These are phyloP conservation scores for Brassica cretica DNA, from an alignment of 345 rosid species.

Conservation along the genomic window DNA sequence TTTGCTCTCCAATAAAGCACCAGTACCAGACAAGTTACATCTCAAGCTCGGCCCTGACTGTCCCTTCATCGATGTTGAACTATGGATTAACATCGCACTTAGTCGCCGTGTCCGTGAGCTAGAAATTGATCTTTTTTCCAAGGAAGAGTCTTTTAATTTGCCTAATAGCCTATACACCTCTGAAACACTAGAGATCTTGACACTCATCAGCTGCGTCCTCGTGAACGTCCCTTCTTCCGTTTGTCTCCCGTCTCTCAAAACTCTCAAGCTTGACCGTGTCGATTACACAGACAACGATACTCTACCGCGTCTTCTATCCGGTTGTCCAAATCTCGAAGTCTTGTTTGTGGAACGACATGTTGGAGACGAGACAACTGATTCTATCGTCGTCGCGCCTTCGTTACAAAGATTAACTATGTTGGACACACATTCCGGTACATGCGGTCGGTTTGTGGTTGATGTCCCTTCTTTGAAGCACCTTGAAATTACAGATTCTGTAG, in stretches of 20 bases:
- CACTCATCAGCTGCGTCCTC: background rate
- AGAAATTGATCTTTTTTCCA: background rate
- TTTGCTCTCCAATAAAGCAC: background rate
- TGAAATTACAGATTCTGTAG: background rate
- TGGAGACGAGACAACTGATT: background rate
- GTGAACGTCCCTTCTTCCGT: background rate
- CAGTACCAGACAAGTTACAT: background rate
- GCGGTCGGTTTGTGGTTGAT: background rate
- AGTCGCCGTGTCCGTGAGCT: background rate
- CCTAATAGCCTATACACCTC: conserved; percentile 14
- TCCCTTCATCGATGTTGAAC: background rate
- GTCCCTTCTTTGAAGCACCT: conserved; percentile 11
- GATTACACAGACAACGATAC: background rate
- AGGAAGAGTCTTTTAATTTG: background rate
- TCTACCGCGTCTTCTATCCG: background rate
- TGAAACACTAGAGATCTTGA: conserved; percentile 7
- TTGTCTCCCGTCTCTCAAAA: conserved; percentile 21
- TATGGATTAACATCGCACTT: background rate
- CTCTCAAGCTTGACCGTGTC: background rate
- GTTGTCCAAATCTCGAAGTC: conserved; percentile 14
- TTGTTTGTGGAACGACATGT: background rate
- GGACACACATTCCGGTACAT: background rate
- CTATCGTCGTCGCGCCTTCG: background rate
- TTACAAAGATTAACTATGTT: background rate
- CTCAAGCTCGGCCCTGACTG: background rate